A percentile compares a stretch with the other conserved stretches of the same genome.
Conservation (phyloP, 2,329 filamentous ascomycete genomes). For the Aaosphaeria arxii region DNA sequence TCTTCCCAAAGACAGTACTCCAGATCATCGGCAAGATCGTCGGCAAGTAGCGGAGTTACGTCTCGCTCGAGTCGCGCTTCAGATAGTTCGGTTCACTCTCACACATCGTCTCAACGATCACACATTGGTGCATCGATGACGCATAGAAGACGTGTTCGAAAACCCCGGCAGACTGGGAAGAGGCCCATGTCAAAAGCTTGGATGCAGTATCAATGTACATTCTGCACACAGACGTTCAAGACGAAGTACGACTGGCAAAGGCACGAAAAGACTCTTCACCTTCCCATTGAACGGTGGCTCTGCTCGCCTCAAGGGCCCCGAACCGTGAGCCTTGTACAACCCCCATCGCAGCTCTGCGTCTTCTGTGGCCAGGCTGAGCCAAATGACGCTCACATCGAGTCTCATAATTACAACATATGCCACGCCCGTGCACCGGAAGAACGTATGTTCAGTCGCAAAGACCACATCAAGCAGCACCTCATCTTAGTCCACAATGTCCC, state of each 20-base stretch:
- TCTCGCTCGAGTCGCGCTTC: neutral
- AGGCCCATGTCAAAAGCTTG: neutral
- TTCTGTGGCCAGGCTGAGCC: neutral
- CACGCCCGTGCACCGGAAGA: neutral
- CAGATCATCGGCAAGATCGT: neutral
- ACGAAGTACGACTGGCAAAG: conserved; percentile 4
- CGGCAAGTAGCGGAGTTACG: neutral
- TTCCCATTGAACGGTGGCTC: conserved; percentile 1
- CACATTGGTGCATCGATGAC: neutral
- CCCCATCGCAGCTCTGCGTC: neutral
- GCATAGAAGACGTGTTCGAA: neutral
- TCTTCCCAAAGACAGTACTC: neutral
- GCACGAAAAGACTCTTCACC: conserved; percentile 4
- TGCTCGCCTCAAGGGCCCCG: conserved; percentile 1
- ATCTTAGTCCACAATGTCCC: conserved; percentile 1
- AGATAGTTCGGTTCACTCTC: neutral
- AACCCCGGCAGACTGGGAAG: neutral
- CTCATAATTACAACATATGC: neutral
- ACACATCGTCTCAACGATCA: neutral
- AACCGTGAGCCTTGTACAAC: neutral
- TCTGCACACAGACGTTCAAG: conserved; percentile 6
- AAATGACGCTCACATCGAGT: neutral
- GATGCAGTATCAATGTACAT: conserved; percentile 4
- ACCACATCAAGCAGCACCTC: conserved; percentile 3
- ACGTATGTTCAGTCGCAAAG: conserved; percentile 4